phyloP scores from a whole-genome alignment of 345 rosid species.

The Moricandia moricandioides region DNA sequence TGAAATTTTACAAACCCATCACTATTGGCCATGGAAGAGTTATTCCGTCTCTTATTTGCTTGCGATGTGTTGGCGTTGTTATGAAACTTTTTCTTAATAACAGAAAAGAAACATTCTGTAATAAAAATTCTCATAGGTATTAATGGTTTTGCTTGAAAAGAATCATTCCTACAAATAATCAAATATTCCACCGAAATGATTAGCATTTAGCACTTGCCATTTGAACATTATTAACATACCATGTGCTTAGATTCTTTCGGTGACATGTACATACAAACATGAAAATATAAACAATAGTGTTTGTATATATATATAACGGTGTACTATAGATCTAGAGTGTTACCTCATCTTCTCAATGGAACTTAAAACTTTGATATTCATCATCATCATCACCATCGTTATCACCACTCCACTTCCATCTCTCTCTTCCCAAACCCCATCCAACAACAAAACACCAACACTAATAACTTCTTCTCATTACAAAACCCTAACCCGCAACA shows the following conservation, averaged over 20 bases:
- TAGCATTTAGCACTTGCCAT: constrained; percentile 17
- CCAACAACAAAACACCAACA: constrained; percentile 8
- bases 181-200: constrained; percentile 33
- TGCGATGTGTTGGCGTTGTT: no score
- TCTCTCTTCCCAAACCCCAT: neutral
- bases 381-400: neutral
- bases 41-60: no score
- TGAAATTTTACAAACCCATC: no score
- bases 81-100: no score
- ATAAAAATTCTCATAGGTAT: no score
- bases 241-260: constrained; percentile 35
- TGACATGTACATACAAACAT: constrained; percentile 14
- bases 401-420: constrained; percentile 12
- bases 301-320: constrained; percentile 1
- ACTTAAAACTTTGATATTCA: constrained; percentile 8
- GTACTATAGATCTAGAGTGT: constrained; percentile 21
- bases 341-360: constrained; percentile 23
- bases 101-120: no score
- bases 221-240: constrained; percentile 26
- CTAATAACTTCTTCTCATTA: neutral
- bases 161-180: constrained; percentile 20
- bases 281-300: constrained; percentile 8
- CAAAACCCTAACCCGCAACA: constrained; percentile 18
- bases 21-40: no score
- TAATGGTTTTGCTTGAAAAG: neutral